Evolutionary conservation across 495 filamentous ascomycete genomes (phyloP).

Genomic region (Cercophora sp.): DNA sequence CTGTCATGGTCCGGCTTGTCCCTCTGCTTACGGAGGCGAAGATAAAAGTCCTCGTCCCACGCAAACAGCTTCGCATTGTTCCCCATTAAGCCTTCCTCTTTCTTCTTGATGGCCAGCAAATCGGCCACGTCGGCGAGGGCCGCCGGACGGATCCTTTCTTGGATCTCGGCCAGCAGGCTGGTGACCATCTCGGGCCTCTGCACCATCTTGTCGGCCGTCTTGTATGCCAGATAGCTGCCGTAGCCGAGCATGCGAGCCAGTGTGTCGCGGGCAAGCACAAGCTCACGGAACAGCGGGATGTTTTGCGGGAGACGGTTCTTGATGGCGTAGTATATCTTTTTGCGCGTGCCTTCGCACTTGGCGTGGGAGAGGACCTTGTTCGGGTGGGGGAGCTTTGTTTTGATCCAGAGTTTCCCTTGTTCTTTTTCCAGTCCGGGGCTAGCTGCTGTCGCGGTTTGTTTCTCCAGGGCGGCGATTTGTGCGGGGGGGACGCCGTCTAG

Average conservation of each 20-base stretch:
- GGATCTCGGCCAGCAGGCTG: conserved; percentile 63
- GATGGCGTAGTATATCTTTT: conserved; percentile 56
- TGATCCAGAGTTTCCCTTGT: conserved; percentile 3
- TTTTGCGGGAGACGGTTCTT: conserved; percentile 78
- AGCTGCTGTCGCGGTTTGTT: neutral
- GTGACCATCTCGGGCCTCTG: conserved; percentile 69
- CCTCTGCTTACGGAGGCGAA: conserved; percentile 67
- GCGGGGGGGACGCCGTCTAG: neutral
- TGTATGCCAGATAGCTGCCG: conserved; percentile 70
- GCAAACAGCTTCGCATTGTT: conserved; percentile 48
- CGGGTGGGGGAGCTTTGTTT: neutral
- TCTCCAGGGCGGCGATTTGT: neutral
- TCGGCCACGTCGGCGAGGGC: conserved; percentile 47
- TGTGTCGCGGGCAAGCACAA: conserved; percentile 69
- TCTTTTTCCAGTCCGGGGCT: neutral
- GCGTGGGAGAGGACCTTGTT: conserved; percentile 21
- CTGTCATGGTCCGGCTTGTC: conserved; percentile 59
- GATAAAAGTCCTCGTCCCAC: conserved; percentile 65
- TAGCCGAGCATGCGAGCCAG: conserved; percentile 71
- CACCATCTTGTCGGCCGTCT: conserved; percentile 76
- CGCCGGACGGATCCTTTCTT: conserved; percentile 24
- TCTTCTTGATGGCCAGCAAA: conserved; percentile 60
- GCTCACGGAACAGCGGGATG: conserved; percentile 64
- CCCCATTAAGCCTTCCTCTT: conserved; percentile 51
- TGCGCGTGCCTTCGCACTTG: conserved; percentile 53